phyloP scores from a whole-genome alignment of 805 yeast genomes.

The Yarrowia sp. region DNA sequence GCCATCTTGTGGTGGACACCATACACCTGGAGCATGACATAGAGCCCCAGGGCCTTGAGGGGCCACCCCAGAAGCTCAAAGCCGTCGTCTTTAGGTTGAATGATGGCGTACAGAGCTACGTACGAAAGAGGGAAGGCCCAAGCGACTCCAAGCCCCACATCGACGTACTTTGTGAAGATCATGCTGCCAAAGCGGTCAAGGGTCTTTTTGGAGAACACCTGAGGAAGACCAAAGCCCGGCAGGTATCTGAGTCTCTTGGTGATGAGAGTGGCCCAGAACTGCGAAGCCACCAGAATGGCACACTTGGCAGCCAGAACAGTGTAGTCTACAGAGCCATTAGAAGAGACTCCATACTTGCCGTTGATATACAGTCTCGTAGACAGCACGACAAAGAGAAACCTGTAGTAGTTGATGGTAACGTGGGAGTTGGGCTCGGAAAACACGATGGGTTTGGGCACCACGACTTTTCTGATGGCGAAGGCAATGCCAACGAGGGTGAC shows the following conservation, averaged over 20 bases:
- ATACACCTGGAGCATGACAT: background rate
- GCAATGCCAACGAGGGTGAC: background rate
- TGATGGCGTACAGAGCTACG: conserved; percentile 15
- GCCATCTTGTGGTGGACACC: conserved; percentile 10
- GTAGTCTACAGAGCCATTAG: conserved; percentile 7
- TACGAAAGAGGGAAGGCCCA: conserved; percentile 22
- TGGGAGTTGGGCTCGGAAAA: conserved; percentile 33
- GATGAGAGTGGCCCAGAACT: conserved; percentile 11
- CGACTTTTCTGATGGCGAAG: conserved; percentile 4
- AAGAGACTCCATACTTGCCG: background rate
- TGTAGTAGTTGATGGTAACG: conserved; percentile 16
- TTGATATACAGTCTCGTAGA: conserved; percentile 8
- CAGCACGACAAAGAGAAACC: conserved; percentile 15
- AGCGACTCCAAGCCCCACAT: conserved; percentile 18
- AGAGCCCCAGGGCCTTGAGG: conserved; percentile 11
- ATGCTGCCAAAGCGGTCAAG: conserved; percentile 24
- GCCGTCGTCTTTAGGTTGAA: conserved; percentile 33
- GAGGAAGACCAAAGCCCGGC: conserved; percentile 29
- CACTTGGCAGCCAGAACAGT: background rate
- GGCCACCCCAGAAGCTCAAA: conserved; percentile 30
- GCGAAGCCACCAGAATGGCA: conserved; percentile 1
- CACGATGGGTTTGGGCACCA: background rate
- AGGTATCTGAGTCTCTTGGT: conserved; percentile 10
- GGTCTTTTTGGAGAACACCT: conserved; percentile 17
- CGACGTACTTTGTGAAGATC: conserved; percentile 23